Conservation (phyloP, 208 protist genomes). For the Strigomonas culicis region DNA sequence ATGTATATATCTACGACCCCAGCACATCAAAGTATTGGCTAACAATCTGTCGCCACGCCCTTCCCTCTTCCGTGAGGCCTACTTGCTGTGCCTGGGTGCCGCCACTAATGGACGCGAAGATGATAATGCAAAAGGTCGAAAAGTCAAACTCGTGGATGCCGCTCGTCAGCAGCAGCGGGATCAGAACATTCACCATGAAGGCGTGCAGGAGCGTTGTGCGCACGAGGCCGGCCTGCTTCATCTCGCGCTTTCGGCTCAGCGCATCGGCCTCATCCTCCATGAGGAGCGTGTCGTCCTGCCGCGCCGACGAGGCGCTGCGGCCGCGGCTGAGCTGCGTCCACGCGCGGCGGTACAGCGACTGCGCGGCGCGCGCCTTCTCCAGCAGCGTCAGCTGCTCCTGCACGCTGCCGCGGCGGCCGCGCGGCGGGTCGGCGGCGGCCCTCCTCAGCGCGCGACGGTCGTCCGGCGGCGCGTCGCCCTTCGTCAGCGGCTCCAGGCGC, state of each 20-base stretch:
- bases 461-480: neutral
- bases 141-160: slow-evolving; percentile 56
- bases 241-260: neutral
- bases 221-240: slow-evolving; percentile 2
- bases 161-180: slow-evolving; percentile 42
- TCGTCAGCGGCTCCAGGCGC: slow-evolving; percentile 13
- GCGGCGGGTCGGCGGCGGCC: too few relatives aligned
- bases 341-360: neutral
- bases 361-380: neutral
- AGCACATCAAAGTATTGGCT: slow-evolving; percentile 45
- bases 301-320: neutral
- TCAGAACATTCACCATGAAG: slow-evolving; percentile 58
- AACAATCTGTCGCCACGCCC: slow-evolving; percentile 45
- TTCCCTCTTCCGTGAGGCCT: neutral
- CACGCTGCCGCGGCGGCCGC: neutral
- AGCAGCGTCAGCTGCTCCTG: neutral
- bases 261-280: neutral
- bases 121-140: slow-evolving; percentile 44
- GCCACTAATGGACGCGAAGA: slow-evolving; percentile 44
- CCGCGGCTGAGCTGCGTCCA: neutral
- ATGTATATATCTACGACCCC: slow-evolving; percentile 9
- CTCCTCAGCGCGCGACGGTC: neutral
- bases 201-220: slow-evolving; percentile 33
- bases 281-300: neutral
- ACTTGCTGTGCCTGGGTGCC: slow-evolving; percentile 8